phyloP scores from a whole-genome alignment of 176 grass and related monocot species.

The Cenchrus fungigraminus region DNA sequence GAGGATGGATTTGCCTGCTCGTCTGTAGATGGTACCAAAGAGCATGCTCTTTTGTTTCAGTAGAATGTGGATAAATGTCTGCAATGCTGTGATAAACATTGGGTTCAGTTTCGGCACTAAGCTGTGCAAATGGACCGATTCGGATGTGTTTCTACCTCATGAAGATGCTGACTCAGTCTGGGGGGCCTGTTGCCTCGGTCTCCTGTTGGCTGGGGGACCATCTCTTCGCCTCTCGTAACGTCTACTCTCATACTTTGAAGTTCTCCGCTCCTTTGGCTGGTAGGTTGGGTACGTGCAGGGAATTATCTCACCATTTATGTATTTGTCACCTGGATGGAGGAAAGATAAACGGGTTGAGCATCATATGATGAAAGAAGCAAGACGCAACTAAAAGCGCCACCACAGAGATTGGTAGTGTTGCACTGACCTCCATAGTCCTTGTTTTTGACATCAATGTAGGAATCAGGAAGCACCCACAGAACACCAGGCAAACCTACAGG shows the following conservation, averaged over 20 bases:
- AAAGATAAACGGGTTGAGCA: background rate
- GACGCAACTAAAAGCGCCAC: background rate
- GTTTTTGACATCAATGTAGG: slow-evolving; percentile 95
- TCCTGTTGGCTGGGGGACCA: slow-evolving; percentile 66
- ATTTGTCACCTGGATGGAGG: slow-evolving; percentile 78
- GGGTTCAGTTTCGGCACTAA: background rate
- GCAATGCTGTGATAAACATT: background rate
- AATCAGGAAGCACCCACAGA: slow-evolving; percentile 93
- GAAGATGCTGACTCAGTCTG: slow-evolving; percentile 62
- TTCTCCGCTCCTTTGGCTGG: slow-evolving; percentile 85
- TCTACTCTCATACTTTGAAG: slow-evolving; percentile 85
- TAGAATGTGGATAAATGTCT: slow-evolving; percentile 7
- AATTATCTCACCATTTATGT: slow-evolving; percentile 98
- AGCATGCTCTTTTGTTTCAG: slow-evolving; percentile 1
- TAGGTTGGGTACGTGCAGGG: slow-evolving; percentile 96
- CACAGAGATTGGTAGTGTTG: background rate
- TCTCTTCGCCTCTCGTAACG: slow-evolving; percentile 86
- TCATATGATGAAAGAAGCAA: background rate
- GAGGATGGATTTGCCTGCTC: slow-evolving; percentile 1
- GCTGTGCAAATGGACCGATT: background rate
- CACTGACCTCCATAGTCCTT: slow-evolving; percentile 89
- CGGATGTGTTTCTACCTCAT: slow-evolving; percentile 47
- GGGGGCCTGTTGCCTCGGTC: slow-evolving; percentile 48
- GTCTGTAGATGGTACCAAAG: background rate
- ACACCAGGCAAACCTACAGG: slow-evolving; percentile 79